Conservation (phyloP, 2,329 filamentous ascomycete species). For the Cercospora janseana region DNA sequence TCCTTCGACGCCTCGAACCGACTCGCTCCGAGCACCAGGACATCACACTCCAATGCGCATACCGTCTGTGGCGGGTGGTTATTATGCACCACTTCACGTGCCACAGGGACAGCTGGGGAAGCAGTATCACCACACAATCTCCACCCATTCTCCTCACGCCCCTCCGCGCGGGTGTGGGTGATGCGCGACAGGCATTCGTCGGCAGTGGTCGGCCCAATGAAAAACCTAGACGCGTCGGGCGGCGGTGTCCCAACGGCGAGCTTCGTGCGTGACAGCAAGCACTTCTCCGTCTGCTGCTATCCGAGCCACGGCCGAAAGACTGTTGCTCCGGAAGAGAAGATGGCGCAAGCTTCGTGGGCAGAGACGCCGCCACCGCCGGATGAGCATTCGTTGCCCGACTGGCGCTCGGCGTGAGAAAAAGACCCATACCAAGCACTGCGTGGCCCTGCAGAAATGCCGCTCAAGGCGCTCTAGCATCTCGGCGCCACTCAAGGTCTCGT, state of each 20-base stretch:
- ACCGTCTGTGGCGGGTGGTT: neutral
- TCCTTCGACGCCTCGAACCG: neutral
- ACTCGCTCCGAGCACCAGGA: neutral
- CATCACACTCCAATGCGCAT: neutral
- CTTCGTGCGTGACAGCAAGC: neutral
- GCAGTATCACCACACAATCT: neutral
- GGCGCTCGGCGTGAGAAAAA: neutral
- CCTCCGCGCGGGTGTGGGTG: neutral
- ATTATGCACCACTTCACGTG: neutral
- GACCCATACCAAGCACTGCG: conserved; percentile 7
- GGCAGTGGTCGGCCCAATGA: conserved; percentile 7
- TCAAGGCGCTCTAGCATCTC: conserved; percentile 2
- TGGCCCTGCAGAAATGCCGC: neutral
- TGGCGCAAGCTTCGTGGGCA: neutral
- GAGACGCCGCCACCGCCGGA: neutral
- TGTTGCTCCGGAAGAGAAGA: no score
- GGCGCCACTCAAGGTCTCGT: conserved; percentile 12
- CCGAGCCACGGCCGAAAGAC: neutral
- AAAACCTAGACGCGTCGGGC: conserved; percentile 5
- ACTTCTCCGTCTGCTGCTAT: no score
- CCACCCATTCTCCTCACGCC: conserved; percentile 9
- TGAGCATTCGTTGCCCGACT: neutral
- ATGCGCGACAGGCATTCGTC: conserved; percentile 12
- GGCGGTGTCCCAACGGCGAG: neutral
- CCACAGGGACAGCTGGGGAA: neutral